A percentile compares a stretch with the other conserved stretches of the same genome.
These are phyloP conservation scores for Neocatenulostroma microsporum DNA, from an alignment of 2,329 filamentous ascomycete genomes.

Conservation along the genomic window DNA sequence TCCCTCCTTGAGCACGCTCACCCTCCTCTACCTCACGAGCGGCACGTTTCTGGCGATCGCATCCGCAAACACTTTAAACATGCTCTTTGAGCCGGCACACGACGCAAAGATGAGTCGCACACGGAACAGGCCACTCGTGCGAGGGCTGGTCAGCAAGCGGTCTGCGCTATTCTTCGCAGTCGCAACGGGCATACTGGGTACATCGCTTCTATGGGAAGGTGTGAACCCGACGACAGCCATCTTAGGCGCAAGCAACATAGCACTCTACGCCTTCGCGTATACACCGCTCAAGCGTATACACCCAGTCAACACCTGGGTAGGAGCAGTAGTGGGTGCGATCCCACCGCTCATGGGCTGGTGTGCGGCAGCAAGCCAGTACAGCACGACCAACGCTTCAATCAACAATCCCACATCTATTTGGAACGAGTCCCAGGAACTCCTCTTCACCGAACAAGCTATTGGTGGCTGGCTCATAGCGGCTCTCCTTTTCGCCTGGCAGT, in stretches of 20 bases:
- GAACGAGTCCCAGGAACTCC: constrained; percentile 26
- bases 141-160: constrained; percentile 64
- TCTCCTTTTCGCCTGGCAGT: constrained; percentile 91
- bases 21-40: constrained; percentile 81
- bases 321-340: constrained; percentile 84
- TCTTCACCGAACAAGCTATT: constrained; percentile 29
- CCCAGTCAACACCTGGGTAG: constrained; percentile 88
- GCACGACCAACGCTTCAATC: constrained; percentile 33
- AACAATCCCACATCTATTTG: constrained; percentile 14
- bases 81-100: constrained; percentile 87
- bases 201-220: constrained; percentile 70
- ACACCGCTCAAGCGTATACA: constrained; percentile 85
- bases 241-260: constrained; percentile 76
- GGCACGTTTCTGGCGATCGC: constrained; percentile 81
- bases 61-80: constrained; percentile 89
- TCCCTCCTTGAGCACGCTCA: constrained; percentile 81
- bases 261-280: constrained; percentile 84
- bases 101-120: constrained; percentile 94
- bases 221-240: constrained; percentile 91
- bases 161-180: constrained; percentile 72
- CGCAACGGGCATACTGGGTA: constrained; percentile 61
- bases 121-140: constrained; percentile 78
- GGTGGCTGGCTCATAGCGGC: constrained; percentile 86
- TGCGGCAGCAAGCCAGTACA: constrained; percentile 81
- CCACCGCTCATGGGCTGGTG: constrained; percentile 98